These are phyloP conservation scores for Microcera coccophila DNA, from an alignment of 2,329 filamentous ascomycete species.

Conservation along the genomic window DNA sequence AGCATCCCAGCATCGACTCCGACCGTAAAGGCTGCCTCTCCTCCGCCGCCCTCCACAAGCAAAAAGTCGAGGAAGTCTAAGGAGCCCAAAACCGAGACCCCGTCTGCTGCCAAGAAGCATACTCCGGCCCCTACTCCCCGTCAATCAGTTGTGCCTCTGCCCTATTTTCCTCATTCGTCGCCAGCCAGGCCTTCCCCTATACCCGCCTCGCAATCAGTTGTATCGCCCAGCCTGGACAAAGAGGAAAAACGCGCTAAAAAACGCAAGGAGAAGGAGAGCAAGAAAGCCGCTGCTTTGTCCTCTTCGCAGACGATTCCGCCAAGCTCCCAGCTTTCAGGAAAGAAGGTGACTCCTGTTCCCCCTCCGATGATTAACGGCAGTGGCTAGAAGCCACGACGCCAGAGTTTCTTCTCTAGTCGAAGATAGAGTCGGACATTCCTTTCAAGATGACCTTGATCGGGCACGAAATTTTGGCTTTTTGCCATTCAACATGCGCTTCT, in stretches of 20 bases:
- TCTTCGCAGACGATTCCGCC: slow-evolving; percentile 1
- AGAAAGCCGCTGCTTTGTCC: slow-evolving; percentile 18
- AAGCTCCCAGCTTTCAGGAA: slow-evolving; percentile 4
- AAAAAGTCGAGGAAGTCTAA: slow-evolving; percentile 32
- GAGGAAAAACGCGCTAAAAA: slow-evolving; percentile 30
- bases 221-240: slow-evolving; percentile 23
- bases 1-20: slow-evolving; percentile 18
- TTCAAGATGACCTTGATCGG: neutral
- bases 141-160: slow-evolving; percentile 33
- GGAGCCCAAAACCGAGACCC: slow-evolving; percentile 15
- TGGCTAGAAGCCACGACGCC: slow-evolving; percentile 19
- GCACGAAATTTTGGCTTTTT: neutral
- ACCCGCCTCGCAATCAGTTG: slow-evolving; percentile 8
- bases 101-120: slow-evolving; percentile 20
- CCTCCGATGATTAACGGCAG: slow-evolving; percentile 18
- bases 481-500: neutral
- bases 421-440: neutral
- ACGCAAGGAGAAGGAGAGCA: slow-evolving; percentile 27
- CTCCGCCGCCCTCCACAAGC: slow-evolving; percentile 18
- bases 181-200: slow-evolving; percentile 25
- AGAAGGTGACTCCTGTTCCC: slow-evolving; percentile 27
- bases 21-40: slow-evolving; percentile 20
- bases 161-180: slow-evolving; percentile 33
- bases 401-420: neutral
- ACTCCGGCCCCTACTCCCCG: slow-evolving; percentile 28